Evolutionary conservation across 2,329 filamentous ascomycete genomes (phyloP), one percentile per base, ranked within the genome.

Genomic region (Aureobasidium sp.): DNA sequence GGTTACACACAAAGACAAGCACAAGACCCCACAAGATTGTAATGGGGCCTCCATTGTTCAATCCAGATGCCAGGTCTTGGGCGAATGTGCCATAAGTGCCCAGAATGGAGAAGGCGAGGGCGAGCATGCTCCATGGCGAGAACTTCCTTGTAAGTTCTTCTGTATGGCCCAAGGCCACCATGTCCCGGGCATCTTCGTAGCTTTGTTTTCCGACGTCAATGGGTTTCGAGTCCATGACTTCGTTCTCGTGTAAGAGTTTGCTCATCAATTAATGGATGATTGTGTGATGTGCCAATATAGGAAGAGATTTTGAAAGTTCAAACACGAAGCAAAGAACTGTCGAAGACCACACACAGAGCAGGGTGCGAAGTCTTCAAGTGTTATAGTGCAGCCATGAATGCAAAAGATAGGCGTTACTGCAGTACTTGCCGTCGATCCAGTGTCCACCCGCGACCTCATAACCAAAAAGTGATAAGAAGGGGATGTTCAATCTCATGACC

Each of bases 81-180:
- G 82, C 82, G 64, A 84, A 81, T 0, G 81, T 84, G 0, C 80
- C 81, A 76, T 82, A 85, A 5, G 82, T 84, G 63, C 82, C 82
- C 34, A 84, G 73, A 15, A 85, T 80, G 63, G 78, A 82, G 63
- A 85, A 83, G 31, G 82, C 79, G 22, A 85, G 75, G 22, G 80
- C 78, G 12, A 85, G 74, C 80, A 85, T 83, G 70, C 80, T 83
- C 78, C 77, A 79, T 7, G 79, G 70, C 68, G 76, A 76, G 68
- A 85, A 84, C 66, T 84, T 77, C 14, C 77, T 73, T 11, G 72
- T 71, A 36, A 79, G 67, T 48, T 73, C 73, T 70, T 78, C 74
- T 66, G 73, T 70, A 66, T 78, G 76, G 65, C 77, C 77, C 66
- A 78, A 69, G 11, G 70, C 72, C 2, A 74, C 75, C 56, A 78